Conservation (phyloP, 331 rosid species). For the Phaseolus coccineus region DNA sequence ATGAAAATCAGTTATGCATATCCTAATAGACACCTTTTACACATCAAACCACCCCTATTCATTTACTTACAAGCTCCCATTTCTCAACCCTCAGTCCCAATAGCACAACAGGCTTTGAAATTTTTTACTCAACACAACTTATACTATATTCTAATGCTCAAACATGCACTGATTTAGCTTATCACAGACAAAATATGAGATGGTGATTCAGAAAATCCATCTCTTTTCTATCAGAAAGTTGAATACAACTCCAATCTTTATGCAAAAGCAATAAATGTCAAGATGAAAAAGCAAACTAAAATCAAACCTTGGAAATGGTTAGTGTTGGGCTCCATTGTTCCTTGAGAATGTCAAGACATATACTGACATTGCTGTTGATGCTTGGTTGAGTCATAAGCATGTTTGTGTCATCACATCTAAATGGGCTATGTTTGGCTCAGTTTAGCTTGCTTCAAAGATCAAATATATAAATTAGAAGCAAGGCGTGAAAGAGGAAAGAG, state of each 20-base stretch:
- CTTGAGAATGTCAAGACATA: conserved; percentile 92
- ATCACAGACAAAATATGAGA: conserved; percentile 4
- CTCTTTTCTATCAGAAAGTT: neutral
- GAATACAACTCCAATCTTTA: neutral
- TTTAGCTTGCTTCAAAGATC: neutral
- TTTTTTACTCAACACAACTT: neutral
- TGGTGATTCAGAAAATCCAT: conserved; percentile 11
- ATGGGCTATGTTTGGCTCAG: neutral
- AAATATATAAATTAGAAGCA: neutral
- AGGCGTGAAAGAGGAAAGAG: neutral
- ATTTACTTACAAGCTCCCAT: conserved; percentile 3
- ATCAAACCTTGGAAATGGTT: conserved; percentile 79
- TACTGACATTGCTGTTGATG: conserved; percentile 86
- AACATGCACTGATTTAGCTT: conserved; percentile 10
- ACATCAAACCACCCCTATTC: neutral
- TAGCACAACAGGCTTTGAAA: neutral
- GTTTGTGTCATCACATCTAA: conserved; percentile 20
- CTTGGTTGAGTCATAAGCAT: conserved; percentile 61
- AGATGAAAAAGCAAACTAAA: conserved; percentile 13
- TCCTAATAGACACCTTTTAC: neutral
- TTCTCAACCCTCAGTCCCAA: conserved; percentile 1
- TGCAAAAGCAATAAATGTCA: neutral
- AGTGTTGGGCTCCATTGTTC: conserved; percentile 98
- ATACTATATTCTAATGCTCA: neutral
- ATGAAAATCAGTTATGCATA: neutral